Base-by-base conservation (phyloP, 148 eudicot species). In the Vaccinium myrtillus region DNA sequence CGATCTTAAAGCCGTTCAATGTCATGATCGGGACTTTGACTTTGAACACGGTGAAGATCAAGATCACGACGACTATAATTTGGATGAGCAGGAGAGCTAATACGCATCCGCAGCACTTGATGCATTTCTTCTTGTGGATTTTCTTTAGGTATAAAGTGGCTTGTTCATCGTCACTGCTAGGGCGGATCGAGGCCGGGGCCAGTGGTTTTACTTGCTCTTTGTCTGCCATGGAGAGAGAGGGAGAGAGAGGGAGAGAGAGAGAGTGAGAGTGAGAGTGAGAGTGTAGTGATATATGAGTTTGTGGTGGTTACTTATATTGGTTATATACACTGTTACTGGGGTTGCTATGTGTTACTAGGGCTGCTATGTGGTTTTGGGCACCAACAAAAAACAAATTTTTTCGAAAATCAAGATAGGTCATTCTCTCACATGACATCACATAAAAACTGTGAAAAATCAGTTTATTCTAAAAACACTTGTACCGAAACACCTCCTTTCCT, bases 41-140 rank as follows among this genome's bases (percentile, higher is more conserved):
- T 74, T 65, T 83, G 85, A 89, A 89, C 23, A 89, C 86, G n/a
- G 91, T 89, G 85, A 89, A 87, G 39, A 84, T 74, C 32, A 89
- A 49, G 73, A 86, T 79, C 2, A 87, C 8, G 11, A 81, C 39
- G 3, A 84, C 85, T 9, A 80, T n/a, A 48, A 70, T 73, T 49
- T 49, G 18, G 81, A 89, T 48, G 80, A 89, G 76, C 3, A 87
- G 18, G 11, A 87, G 15, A n/a, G 85, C 86, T 3, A 86, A 59
- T 5, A 84, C 23, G 80, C 83, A 80, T 6, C 85, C 80, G 58
- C 84, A 85, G 59, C 86, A 87, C 80, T 81, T 88, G 83, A 86
- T 58, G 84, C 48, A 81, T 43, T 51, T 88, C 49, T 43, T 83
- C 0, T 74, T 85, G 14, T 25, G 80, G 25, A 18, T 14, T 6